Evolutionary conservation across 257 asterid genomes (phyloP).

Genomic region (Fraxinus anomala): DNA sequence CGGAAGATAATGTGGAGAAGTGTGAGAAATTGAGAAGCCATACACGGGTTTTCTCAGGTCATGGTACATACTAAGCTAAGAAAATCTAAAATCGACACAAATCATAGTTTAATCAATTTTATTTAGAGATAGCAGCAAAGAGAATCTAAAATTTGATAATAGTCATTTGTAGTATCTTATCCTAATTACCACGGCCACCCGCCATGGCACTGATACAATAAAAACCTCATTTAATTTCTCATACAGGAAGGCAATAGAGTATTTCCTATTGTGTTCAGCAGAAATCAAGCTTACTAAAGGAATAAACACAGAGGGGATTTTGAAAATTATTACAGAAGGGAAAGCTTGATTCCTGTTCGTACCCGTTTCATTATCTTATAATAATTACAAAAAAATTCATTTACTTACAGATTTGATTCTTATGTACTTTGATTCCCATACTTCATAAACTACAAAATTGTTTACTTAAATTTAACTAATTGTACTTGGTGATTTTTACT

Average conservation of each 20-base stretch:
- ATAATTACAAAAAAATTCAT: too few relatives aligned
- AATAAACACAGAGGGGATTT: not conserved
- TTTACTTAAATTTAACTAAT: too few relatives aligned
- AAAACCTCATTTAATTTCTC: too few relatives aligned
- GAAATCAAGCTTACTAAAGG: rapidly evolving
- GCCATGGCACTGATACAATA: not conserved
- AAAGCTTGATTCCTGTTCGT: not conserved
- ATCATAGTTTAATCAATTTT: constrained; percentile 12
- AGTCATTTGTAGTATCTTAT: not conserved
- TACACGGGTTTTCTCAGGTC: too few relatives aligned
- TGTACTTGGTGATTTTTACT: too few relatives aligned
- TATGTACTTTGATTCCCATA: too few relatives aligned
- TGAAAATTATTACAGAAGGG: not conserved
- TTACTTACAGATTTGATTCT: too few relatives aligned
- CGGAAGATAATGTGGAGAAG: too few relatives aligned
- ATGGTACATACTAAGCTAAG: too few relatives aligned
- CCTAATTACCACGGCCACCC: not conserved
- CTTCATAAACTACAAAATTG: too few relatives aligned
- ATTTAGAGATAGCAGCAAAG: constrained; percentile 5
- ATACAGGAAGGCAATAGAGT: rapidly evolving
- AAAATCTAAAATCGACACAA: constrained; percentile 21
- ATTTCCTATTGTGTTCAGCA: not conserved
- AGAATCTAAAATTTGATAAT: not conserved
- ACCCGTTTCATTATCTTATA: too few relatives aligned
- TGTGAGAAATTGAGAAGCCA: too few relatives aligned